These are phyloP conservation scores for Chenopodium quinoa DNA, from an alignment of 148 eudicot species.

Conservation along the genomic window DNA sequence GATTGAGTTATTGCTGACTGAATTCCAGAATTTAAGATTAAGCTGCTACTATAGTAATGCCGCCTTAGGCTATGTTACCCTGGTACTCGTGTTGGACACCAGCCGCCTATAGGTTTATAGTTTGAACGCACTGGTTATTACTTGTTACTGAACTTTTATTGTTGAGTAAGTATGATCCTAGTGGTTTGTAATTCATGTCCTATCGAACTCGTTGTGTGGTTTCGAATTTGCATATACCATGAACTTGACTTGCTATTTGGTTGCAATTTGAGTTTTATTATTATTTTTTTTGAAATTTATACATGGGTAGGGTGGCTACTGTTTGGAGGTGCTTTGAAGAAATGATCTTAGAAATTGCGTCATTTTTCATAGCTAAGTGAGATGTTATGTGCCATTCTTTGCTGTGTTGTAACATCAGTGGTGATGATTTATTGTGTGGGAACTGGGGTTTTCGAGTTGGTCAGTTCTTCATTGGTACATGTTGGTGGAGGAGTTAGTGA, in stretches of 20 bases:
- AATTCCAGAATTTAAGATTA: background rate
- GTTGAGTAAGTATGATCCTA: background rate
- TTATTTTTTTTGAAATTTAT: background rate
- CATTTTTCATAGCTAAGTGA: background rate
- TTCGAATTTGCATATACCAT: background rate
- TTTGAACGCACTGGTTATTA: background rate
- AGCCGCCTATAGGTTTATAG: background rate
- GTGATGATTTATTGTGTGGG: background rate
- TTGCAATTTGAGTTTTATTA: background rate
- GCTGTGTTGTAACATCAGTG: background rate
- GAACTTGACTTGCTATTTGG: background rate
- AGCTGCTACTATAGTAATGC: background rate
- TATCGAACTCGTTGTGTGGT: too few relatives aligned
- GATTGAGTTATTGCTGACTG: background rate
- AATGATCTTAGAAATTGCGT: background rate
- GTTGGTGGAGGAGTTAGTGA: background rate
- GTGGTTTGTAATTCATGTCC: background rate
- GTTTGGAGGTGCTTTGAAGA: background rate
- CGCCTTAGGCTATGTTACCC: too few relatives aligned
- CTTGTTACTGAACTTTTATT: background rate
- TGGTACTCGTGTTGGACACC: too few relatives aligned
- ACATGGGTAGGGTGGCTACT: background rate
- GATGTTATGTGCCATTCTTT: background rate
- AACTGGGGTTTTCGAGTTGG: background rate
- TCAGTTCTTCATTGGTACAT: background rate